These are phyloP conservation scores for Botryotinia narcissicola DNA, from an alignment of 2,329 filamentous ascomycete species.

Conservation along the genomic window DNA sequence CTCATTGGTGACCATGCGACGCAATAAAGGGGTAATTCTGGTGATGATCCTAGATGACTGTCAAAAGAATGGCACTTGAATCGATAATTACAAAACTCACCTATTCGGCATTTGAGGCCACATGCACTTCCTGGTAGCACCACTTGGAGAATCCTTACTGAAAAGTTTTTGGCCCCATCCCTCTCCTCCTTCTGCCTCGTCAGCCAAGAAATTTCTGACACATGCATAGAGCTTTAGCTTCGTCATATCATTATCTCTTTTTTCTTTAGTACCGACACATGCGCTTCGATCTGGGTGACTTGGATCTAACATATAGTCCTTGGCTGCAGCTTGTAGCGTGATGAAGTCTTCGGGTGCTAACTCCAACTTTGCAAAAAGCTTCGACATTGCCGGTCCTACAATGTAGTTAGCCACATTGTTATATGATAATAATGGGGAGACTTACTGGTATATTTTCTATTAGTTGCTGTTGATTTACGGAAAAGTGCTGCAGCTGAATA, in stretches of 20 bases:
- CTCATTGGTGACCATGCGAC: constrained; percentile 40
- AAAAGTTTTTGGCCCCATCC: constrained; percentile 37
- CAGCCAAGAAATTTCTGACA: constrained; percentile 34
- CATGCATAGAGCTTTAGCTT: constrained; percentile 36
- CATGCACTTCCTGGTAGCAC: constrained; percentile 28
- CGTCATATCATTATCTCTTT: constrained; percentile 32
- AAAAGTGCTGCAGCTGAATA: constrained; percentile 36
- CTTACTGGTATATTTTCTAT: constrained; percentile 37
- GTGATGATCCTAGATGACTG: constrained; percentile 30
- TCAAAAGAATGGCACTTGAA: constrained; percentile 22
- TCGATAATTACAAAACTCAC: constrained; percentile 27
- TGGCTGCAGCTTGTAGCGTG: constrained; percentile 37
- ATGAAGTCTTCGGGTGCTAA: constrained; percentile 35
- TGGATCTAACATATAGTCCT: constrained; percentile 37
- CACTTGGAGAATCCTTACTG: constrained; percentile 25
- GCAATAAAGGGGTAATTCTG: constrained; percentile 35
- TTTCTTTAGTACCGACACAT: constrained; percentile 32
- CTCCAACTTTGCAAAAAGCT: constrained; percentile 34
- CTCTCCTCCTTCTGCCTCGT: constrained; percentile 29
- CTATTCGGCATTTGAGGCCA: constrained; percentile 36
- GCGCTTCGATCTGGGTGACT: constrained; percentile 35
- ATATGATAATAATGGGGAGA: background rate
- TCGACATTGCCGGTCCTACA: constrained; percentile 36
- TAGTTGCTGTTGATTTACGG: constrained; percentile 32
- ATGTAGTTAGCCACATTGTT: constrained; percentile 8